Evolutionary conservation across 2,329 filamentous ascomycete genomes (phyloP).

Genomic region (Dothistroma pini): DNA sequence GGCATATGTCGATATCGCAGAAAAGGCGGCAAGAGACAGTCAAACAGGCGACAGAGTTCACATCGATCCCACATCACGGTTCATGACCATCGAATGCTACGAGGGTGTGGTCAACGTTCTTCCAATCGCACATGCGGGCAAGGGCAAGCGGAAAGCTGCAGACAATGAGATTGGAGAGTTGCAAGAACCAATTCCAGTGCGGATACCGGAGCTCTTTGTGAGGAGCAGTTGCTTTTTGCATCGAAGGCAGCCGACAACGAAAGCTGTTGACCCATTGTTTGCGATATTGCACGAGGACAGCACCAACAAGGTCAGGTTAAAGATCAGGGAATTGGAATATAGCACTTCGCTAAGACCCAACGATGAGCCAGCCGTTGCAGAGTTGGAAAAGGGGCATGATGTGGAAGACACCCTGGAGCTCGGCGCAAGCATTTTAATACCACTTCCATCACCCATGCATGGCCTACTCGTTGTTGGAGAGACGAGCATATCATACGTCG

Average conservation of each 20-base stretch:
- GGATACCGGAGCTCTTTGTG: constrained; percentile 65
- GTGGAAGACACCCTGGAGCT: constrained; percentile 53
- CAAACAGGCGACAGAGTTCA: constrained; percentile 79
- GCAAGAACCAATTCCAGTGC: constrained; percentile 57
- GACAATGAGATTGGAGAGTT: constrained; percentile 54
- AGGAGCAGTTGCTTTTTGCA: constrained; percentile 64
- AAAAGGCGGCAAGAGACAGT: constrained; percentile 64
- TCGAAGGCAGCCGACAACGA: constrained; percentile 41
- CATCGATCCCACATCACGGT: constrained; percentile 57
- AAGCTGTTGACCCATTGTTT: constrained; percentile 54
- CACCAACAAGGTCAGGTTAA: constrained; percentile 52
- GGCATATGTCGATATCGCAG: constrained; percentile 57
- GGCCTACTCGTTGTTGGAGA: constrained; percentile 48
- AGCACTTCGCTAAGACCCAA: constrained; percentile 41
- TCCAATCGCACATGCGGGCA: constrained; percentile 54
- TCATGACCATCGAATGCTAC: constrained; percentile 64
- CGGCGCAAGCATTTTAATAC: constrained; percentile 60
- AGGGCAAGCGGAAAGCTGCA: constrained; percentile 44
- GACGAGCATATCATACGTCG: constrained; percentile 79
- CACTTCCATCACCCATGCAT: constrained; percentile 55
- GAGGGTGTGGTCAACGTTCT: constrained; percentile 65
- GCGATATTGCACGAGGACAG: constrained; percentile 65
- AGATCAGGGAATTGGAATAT: constrained; percentile 54
- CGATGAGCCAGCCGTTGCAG: constrained; percentile 48
- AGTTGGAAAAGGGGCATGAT: constrained; percentile 50